Base-by-base conservation (phyloP, 805 yeast species). In the Wickerhamomyces queroliae region DNA sequence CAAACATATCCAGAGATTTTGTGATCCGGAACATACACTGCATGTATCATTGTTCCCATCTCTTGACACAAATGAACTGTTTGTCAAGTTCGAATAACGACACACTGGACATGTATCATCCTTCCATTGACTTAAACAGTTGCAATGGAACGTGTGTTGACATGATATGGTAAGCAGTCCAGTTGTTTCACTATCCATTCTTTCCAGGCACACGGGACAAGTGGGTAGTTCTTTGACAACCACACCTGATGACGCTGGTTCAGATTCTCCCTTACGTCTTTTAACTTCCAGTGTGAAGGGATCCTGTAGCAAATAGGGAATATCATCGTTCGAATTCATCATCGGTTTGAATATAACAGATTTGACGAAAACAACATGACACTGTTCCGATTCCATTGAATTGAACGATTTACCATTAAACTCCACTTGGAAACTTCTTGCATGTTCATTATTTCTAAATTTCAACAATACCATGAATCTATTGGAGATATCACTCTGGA, bases 41-140 rank as follows among this genome's bases (percentile, higher is more conserved):
- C 95, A 84, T 26, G 35, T 62, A 54, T 42, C 52, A 60, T n/a
- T n/a, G n/a, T 38, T 56, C 59, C n/a, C 28, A 1, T 32, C 30
- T 8, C 38, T 58, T 57, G 33, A 55, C 51, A 17, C 57, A 43
- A 24, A 51, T 30, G 35, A 58, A 49, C 39, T 47, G 13, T 45
- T 15, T 3, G 55, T 55, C 20, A 66, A 47, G 38, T 64, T 82
- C 1, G 95, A 78, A 52, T 86, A 86, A 30, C 97, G 66, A 55
- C 96, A 89, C 3, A 89, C 90, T 0, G 96, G 96, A 56, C 97
- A 89, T 21, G 85, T 76, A 43, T 87, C 93, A 55, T 88, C 95
- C 41, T 76, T 76, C 96, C 96, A 89, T 59, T 82, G 84, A 34
- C 87, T 78, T 37, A 89, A 66, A 56, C 96, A 90, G 49, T 76